A percentile compares a stretch with the other conserved stretches of the same genome.
phyloP scores from a whole-genome alignment of 305 asterid species.

The Striga hermonthica region DNA sequence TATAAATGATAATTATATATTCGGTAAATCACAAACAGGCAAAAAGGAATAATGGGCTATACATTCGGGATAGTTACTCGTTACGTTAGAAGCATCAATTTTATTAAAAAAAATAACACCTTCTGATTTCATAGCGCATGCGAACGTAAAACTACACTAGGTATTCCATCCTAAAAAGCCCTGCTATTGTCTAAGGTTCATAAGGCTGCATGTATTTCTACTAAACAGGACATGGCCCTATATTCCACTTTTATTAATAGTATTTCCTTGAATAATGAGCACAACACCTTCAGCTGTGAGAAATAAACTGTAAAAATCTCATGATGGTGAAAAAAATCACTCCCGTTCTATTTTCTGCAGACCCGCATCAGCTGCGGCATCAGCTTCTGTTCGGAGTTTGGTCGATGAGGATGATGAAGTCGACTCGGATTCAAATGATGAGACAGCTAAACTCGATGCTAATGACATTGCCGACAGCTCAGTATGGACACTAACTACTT shows the following conservation, averaged over 20 bases:
- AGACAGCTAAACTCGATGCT: conserved; percentile 49
- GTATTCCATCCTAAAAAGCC: no score
- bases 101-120: no score
- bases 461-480: conserved; percentile 63
- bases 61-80: no score
- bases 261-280: not conserved
- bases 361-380: conserved; percentile 72
- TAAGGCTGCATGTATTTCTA: conserved; percentile 8
- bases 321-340: not conserved
- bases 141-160: no score
- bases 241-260: not conserved
- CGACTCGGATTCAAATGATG: conserved; percentile 78
- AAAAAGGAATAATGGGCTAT: no score
- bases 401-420: conserved; percentile 75
- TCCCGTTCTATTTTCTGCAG: conserved; percentile 38
- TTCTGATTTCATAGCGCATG: no score
- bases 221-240: not conserved
- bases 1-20: no score
- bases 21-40: no score
- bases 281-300: conserved; percentile 10
- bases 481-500: conserved; percentile 44
- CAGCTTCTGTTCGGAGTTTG: conserved; percentile 62
- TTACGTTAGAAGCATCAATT: no score
- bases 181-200: conserved; percentile 6
- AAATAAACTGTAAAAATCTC: conserved; percentile 18